Conservation (phyloP, 805 yeast genomes). For the Suhomyces sp. region DNA sequence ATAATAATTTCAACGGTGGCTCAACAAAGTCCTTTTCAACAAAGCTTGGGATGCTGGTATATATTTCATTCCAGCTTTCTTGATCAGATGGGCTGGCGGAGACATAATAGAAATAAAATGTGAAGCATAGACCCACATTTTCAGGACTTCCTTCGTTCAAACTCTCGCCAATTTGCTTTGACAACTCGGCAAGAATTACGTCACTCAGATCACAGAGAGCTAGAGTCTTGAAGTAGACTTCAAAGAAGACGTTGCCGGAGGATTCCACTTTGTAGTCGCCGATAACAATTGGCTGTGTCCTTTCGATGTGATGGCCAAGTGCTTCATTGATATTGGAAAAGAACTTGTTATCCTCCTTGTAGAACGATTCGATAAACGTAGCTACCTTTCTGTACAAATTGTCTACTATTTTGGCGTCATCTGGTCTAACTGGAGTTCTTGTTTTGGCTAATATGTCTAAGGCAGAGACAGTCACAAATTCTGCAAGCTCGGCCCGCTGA, state of each 20-base stretch:
- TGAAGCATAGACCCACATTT: background rate
- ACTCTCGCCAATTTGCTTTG: background rate
- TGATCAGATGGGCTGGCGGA: background rate
- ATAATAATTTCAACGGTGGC: conserved; percentile 17
- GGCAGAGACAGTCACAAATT: background rate
- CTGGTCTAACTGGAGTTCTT: background rate
- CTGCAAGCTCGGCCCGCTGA: conserved; percentile 1
- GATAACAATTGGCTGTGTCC: background rate
- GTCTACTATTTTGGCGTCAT: background rate
- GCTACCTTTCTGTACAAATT: background rate
- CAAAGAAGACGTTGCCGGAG: conserved; percentile 6
- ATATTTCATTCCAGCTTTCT: background rate
- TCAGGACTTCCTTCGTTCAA: background rate
- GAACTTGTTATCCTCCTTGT: background rate
- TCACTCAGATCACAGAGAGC: background rate
- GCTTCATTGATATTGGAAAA: background rate
- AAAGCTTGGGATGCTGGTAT: conserved; percentile 17
- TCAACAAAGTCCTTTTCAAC: conserved; percentile 26
- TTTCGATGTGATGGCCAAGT: background rate
- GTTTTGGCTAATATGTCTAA: conserved; percentile 9
- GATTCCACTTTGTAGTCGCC: conserved; percentile 9
- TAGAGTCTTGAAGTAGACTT: conserved; percentile 8
- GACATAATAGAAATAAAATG: background rate
- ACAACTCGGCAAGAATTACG: background rate
- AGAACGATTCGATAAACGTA: background rate